Evolutionary conservation across 495 filamentous ascomycete genomes (phyloP), one percentile per base, ranked within the genome.

Genomic region (Immersiella caudata): DNA sequence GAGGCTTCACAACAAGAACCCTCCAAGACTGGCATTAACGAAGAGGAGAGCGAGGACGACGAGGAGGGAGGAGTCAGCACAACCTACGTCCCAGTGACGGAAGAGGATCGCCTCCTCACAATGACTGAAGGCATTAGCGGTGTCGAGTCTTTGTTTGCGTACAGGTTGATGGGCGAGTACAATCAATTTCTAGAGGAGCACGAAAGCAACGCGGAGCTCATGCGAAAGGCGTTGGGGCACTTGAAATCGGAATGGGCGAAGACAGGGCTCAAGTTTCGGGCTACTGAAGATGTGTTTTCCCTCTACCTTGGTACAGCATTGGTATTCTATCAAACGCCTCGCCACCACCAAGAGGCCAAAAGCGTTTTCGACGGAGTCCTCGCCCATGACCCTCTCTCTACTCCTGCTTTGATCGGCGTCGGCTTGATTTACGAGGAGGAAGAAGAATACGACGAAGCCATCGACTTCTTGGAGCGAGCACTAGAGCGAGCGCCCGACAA

Each of bases 351-450:
- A 25, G 94, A 98, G 80, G 96, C 95, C 2, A 93, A 91, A 70
- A 70, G 67, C 14, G 83, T 96, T 11, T 99, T 99, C 68, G 88
- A 95, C 67, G 80, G 81, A 9, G 91, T 97, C 0, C 83, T 99
- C 0, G 78, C 85, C 51, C 85, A 89, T 40, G 91, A 92, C 57
- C 83, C 87, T 9, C 84, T 82, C 1, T 93, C 91, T 1, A 93
- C 92, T 7, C 79, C 87, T 54, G 95, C 93, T 50, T 81, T 99
- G 40, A 90, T 98, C 59, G 95, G 95, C 2, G 87, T 97, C 60
- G 95, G 95, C 11, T 77, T 97, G 25, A 93, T 99, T 35, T 87
- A 93, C 50, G 92, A 97, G 78, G 94, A 97, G 67, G 92, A 97
- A 70, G 91, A 96, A 69, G 89, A 98, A 52, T 96, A 92, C 75